Percentiles rank a stretch among this genome's conserved stretches.
These are phyloP conservation scores for Prunus fruticosa DNA, from an alignment of 306 rosid genomes.

Conservation along the genomic window DNA sequence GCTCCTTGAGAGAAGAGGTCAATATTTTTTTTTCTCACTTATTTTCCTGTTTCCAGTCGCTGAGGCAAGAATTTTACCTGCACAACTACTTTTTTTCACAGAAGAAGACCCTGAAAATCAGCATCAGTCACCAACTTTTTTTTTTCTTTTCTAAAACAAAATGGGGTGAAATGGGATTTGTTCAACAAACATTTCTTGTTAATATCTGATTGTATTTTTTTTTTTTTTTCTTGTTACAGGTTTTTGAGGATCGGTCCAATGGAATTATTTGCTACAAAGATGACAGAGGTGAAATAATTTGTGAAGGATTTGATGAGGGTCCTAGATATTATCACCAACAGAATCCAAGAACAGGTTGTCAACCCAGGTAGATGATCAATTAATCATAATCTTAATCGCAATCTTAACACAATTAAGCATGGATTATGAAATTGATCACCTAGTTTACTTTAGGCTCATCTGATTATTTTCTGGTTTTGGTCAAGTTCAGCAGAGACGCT, in stretches of 20 bases:
- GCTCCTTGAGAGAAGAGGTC: slow-evolving; percentile 77
- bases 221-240: slow-evolving; percentile 35
- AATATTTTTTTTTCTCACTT: not conserved
- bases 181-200: slow-evolving; percentile 15
- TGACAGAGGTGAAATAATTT: slow-evolving; percentile 75
- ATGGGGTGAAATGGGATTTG: not conserved
- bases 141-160: not conserved
- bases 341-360: slow-evolving; percentile 37
- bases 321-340: slow-evolving; percentile 63
- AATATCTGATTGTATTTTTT: not conserved
- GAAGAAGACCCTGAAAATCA: too few species aligned
- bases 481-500: slow-evolving; percentile 47
- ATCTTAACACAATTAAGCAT: not conserved
- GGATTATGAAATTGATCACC: not conserved
- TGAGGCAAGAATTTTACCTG: too few species aligned
- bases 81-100: too few species aligned
- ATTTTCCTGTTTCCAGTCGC: too few species aligned
- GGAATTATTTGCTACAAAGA: slow-evolving; percentile 84
- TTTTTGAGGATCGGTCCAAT: slow-evolving; percentile 70
- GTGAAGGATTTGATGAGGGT: slow-evolving; percentile 94
- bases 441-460: not conserved
- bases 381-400: not conserved
- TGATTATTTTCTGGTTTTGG: not conserved
- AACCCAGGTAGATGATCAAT: slow-evolving; percentile 38
- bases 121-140: slow-evolving; percentile 2